These are phyloP conservation scores for Bipolaris victoriae DNA, from an alignment of 2,329 filamentous ascomycete genomes.

Conservation along the genomic window DNA sequence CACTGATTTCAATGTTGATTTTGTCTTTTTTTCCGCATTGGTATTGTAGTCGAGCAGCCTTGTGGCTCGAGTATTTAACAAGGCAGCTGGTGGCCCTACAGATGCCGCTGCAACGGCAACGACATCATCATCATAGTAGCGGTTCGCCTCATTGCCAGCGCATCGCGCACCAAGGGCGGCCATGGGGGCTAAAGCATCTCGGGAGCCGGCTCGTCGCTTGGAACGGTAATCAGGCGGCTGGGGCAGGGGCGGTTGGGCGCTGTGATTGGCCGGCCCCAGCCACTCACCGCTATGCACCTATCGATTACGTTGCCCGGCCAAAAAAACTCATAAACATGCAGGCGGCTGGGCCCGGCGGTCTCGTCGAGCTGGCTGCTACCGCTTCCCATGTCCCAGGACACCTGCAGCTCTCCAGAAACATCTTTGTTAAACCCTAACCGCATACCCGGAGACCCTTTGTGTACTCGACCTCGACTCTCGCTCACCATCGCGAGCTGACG, in stretches of 20 bases:
- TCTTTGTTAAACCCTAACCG: constrained; percentile 10
- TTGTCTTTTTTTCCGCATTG: neutral
- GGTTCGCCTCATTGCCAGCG: constrained; percentile 17
- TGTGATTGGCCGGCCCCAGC: constrained; percentile 26
- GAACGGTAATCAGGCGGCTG: constrained; percentile 20
- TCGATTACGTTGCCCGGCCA: constrained; percentile 37
- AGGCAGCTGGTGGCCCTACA: neutral
- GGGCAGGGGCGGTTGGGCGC: constrained; percentile 13
- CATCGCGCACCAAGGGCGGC: constrained; percentile 14
- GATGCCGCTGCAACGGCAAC: neutral
- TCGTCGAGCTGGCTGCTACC: constrained; percentile 34
- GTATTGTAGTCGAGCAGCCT: neutral
- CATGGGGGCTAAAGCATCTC: constrained; percentile 1
- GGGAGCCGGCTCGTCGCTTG: constrained; percentile 13
- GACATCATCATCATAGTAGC: neutral
- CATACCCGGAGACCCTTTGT: constrained; percentile 10
- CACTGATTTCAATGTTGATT: constrained; percentile 10
- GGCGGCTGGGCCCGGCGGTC: constrained; percentile 23
- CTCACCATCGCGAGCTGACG: constrained; percentile 33
- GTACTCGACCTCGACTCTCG: constrained; percentile 21
- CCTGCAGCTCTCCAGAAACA: constrained; percentile 8
- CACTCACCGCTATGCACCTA: constrained; percentile 31
- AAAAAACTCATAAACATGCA: constrained; percentile 26
- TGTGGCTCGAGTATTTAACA: neutral
- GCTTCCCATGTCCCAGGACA: constrained; percentile 27